Evolutionary conservation across 2,329 filamentous ascomycete genomes (phyloP).

Genomic region (Thielaviopsis punctulata): DNA sequence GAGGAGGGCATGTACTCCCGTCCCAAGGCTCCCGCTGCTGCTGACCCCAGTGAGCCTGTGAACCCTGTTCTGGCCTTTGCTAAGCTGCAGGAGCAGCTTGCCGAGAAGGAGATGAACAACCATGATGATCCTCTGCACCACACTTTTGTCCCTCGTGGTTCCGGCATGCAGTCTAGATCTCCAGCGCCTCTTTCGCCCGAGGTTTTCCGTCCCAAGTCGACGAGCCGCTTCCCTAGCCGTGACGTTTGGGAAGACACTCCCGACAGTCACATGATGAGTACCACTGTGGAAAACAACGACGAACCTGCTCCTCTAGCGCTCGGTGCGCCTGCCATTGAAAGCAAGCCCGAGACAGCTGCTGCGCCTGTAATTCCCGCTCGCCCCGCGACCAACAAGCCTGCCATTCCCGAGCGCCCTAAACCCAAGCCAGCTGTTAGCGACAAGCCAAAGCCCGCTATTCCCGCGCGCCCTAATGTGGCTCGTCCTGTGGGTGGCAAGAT

Average conservation of each 20-base stretch:
- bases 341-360: not conserved
- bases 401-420: conserved; percentile 21
- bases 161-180: conserved; percentile 12
- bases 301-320: not conserved
- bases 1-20: conserved; percentile 16
- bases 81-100: conserved; percentile 46
- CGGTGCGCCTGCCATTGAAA: not conserved
- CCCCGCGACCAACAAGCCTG: conserved; percentile 18
- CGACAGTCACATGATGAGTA: conserved; percentile 63
- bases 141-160: conserved; percentile 27
- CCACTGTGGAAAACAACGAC: conserved; percentile 37
- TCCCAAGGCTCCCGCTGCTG: conserved; percentile 16
- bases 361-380: conserved; percentile 15
- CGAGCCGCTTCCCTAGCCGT: conserved; percentile 54
- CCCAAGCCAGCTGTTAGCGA: conserved; percentile 32
- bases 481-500: conserved; percentile 73
- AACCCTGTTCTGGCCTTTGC: conserved; percentile 50
- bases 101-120: conserved; percentile 32
- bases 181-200: conserved; percentile 2
- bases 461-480: conserved; percentile 27
- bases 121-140: conserved; percentile 19
- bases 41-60: conserved; percentile 24
- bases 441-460: conserved; percentile 72
- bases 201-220: conserved; percentile 3
- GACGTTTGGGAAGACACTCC: conserved; percentile 93